phyloP scores from a whole-genome alignment of 495 filamentous ascomycete species.

The Letharia lupina region DNA sequence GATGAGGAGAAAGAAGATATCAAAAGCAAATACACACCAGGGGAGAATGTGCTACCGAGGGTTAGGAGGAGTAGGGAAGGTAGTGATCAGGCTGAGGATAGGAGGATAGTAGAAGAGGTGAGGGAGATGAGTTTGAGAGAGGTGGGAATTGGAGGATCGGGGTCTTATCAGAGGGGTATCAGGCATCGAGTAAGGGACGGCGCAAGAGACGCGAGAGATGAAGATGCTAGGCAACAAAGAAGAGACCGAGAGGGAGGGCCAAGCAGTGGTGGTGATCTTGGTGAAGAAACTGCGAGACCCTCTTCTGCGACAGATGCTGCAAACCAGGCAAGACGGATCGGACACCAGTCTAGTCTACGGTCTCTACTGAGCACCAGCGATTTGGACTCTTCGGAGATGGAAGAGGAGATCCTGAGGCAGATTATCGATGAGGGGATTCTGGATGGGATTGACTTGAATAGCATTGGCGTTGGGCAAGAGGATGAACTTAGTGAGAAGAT shows the following conservation, averaged over 20 bases:
- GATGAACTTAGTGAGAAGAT: constrained; percentile 84
- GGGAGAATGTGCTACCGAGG: constrained; percentile 63
- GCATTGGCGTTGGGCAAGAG: constrained; percentile 65
- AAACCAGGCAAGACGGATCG: constrained; percentile 47
- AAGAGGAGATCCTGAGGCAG: constrained; percentile 81
- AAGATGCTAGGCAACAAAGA: constrained; percentile 36
- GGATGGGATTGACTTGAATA: constrained; percentile 76
- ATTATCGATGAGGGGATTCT: constrained; percentile 82
- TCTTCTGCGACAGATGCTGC: constrained; percentile 17
- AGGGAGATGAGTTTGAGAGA: constrained; percentile 64
- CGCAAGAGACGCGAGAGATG: constrained; percentile 32
- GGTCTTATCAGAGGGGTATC: constrained; percentile 30
- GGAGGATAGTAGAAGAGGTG: constrained; percentile 60
- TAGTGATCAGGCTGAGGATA: constrained; percentile 57
- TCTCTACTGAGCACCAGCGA: constrained; percentile 73
- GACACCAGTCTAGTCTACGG: constrained; percentile 78
- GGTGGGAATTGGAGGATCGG: constrained; percentile 36
- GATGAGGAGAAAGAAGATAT: constrained; percentile 64
- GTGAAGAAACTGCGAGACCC: constrained; percentile 15
- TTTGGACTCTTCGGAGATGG: constrained; percentile 61
- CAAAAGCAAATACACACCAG: constrained; percentile 60
- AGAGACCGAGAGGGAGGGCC: constrained; percentile 37
- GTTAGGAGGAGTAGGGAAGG: constrained; percentile 37
- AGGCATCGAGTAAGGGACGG: constrained; percentile 27
- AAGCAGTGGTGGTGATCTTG: constrained; percentile 28